Evolutionary conservation across 768 basidiomycete genomes (phyloP).

Genomic region (Tremella fuciformis): DNA sequence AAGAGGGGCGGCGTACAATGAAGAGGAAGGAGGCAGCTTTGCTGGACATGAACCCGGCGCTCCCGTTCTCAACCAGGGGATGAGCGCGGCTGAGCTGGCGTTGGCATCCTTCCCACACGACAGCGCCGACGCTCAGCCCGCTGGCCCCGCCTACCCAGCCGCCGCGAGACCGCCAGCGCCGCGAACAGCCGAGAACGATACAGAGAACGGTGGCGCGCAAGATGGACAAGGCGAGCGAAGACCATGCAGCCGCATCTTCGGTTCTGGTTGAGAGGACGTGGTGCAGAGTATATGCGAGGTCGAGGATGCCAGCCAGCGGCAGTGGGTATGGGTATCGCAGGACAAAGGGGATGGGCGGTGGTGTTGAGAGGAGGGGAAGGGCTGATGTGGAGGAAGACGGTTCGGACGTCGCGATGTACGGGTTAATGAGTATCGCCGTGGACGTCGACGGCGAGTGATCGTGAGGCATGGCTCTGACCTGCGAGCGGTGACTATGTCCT

Average conservation of each 20-base stretch:
- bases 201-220: constrained; percentile 10
- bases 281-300: constrained; percentile 21
- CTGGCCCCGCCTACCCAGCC: constrained; percentile 20
- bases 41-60: constrained; percentile 2
- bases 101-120: constrained; percentile 35
- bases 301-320: constrained; percentile 15
- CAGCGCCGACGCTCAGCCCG: constrained; percentile 22
- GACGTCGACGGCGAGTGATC: constrained; percentile 2
- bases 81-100: constrained; percentile 10
- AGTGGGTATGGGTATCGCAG: constrained; percentile 28
- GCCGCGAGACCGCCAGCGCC: constrained; percentile 32
- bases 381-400: too few relatives aligned
- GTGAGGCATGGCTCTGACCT: too few relatives aligned
- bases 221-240: constrained; percentile 6
- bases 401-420: not conserved
- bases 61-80: not conserved
- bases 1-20: constrained; percentile 7
- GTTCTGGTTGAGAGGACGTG: not conserved
- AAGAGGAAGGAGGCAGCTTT: constrained; percentile 17
- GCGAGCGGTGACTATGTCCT: too few relatives aligned
- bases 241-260: not conserved
- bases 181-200: constrained; percentile 16
- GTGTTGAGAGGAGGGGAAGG: not conserved
- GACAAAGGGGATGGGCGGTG: not conserved
- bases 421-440: not conserved